Evolutionary conservation across 2,329 filamentous ascomycete species (phyloP), one percentile per base, ranked within the genome.

Genomic region (Akanthomyces dipterigenus): DNA sequence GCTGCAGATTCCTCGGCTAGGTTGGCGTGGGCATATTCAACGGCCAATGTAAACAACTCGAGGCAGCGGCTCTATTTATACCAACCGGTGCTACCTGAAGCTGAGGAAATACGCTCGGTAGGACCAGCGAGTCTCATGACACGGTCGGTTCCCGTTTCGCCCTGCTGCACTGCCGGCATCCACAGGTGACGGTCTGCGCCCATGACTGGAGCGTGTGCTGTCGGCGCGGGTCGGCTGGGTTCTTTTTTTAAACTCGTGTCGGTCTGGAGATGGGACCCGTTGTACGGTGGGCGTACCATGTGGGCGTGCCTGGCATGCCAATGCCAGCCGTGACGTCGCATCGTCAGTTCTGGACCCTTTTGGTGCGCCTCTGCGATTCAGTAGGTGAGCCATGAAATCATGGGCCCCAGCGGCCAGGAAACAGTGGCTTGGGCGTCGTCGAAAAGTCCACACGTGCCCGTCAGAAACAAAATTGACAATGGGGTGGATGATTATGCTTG

Each of bases 171-270:
- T 26, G 31, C 38, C 54, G 4, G 50, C 50, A 38, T 56, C 54
- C 54, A 56, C 53, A 9, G 40, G 28, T 46, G 54, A 57, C 55
- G 31, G 20, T 48, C 16, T 26, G 43, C 31, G 55, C 55, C 55
- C 42, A 18, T 43, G 12, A 46, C 54, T 36, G 42, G 42, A 56
- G 54, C 26, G n/a, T 18, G 34, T 16, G 34, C 7, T 24, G 36
- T n/a, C 24, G 43, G 45, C 46, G 36, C 11, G 9, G 48, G 18
- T 22, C 48, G 14, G 16, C 42, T n/a, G 3, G 20, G 45, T 49
- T 49, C 46, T 49, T 49, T 58, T 58, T 58, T 50, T 58, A 58
- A 50, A 28, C 55, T 50, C 45, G 16, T 9, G 45, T 50, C 55
- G 45, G 55, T 42, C 24, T 28, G 5, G 11, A 20, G 46, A 42